Evolutionary conservation across 192 early-diverging fungal species (phyloP), one percentile per base, ranked within the genome.

Genomic region (Martensiomyces pterosporus): DNA sequence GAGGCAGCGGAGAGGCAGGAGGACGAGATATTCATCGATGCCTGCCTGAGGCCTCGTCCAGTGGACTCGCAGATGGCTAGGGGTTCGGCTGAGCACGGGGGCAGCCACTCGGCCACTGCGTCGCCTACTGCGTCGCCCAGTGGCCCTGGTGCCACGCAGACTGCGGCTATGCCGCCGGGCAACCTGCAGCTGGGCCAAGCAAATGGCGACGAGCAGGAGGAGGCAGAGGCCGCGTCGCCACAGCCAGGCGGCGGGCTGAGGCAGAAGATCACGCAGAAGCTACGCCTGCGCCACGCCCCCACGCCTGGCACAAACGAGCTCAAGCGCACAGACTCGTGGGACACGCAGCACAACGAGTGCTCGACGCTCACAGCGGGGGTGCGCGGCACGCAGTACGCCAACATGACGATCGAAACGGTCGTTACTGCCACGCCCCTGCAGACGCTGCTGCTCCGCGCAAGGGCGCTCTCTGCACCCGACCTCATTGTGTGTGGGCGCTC

Each of bases 401-500:
- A 76, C 47, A 29, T 65, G 44, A 43, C 42, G 0, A 43, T 76
- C 24, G 56, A 69, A 44, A 60, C 65, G 5, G 49, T 64, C 5
- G 57, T 53, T 9, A 75, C 70, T 0, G 43, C 62, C 0, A 75
- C 66, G 27, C 62, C 68, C 22, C 46, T 75, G 38, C 55, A 75
- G 44, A 57, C 71, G 4, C 40, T 64, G 9, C 33, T 78, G 39
- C 51, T 63, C 25, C 44, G 47, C 15, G 53, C 57, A 7, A 71
- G 63, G 13, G 21, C 27, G 19, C 51, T 76, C 16, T 18, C 25
- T 1, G 21, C 52, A 2, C 19, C 48, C 4, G 65, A 66, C 48
- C 43, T 67, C 9, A 43, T 73, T 29, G 25, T 76, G 18, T 58
- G 68, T 49, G 73, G 76, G 19, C 51, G 66, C 24, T 64, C 60